Base-by-base conservation (phyloP, 75 land plant species). In the Selaginella moellendorffii region DNA sequence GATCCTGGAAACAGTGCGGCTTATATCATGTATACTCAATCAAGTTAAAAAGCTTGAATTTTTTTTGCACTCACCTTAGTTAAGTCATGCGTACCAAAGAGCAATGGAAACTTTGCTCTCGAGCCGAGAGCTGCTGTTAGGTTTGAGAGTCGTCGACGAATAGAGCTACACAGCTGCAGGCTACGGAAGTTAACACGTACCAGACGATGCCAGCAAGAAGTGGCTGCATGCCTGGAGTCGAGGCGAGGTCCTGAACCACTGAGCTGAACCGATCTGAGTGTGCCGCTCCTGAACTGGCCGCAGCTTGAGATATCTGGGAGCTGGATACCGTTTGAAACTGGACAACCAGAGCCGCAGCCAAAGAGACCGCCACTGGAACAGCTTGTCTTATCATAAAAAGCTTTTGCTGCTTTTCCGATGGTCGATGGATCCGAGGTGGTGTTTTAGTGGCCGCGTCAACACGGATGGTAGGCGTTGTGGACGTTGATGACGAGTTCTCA, bases 1-100 rank as follows among this genome's bases (percentile, higher is more conserved):
- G 66, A 66, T 22, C 68, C 66, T 31, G 51, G 23, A 26, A 67
- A 70, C n/a, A n/a, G n/a, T n/a, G n/a, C n/a, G n/a, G n/a, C n/a
- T n/a, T n/a, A n/a, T n/a, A n/a, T n/a, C n/a, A n/a, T n/a, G n/a
- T n/a, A n/a, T n/a, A n/a, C n/a, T n/a, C n/a, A n/a, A n/a, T n/a
- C n/a, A n/a, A n/a, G n/a, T n/a, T n/a, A n/a, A n/a, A n/a, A n/a
- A n/a, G n/a, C n/a, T n/a, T n/a, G n/a, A n/a, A n/a, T n/a, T n/a
- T n/a, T n/a, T n/a, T n/a, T n/a, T n/a, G n/a, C n/a, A n/a, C n/a
- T n/a, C n/a, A n/a, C n/a, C n/a, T n/a, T n/a, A n/a, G n/a, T n/a
- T n/a, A n/a, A n/a, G n/a, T n/a, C n/a, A n/a, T n/a, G n/a, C n/a
- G n/a, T n/a, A n/a, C n/a, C n/a, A n/a, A n/a, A n/a, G n/a, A n/a